Evolutionary conservation across 2,329 filamentous ascomycete genomes (phyloP).

Genomic region (Curvularia hawaiiensis): DNA sequence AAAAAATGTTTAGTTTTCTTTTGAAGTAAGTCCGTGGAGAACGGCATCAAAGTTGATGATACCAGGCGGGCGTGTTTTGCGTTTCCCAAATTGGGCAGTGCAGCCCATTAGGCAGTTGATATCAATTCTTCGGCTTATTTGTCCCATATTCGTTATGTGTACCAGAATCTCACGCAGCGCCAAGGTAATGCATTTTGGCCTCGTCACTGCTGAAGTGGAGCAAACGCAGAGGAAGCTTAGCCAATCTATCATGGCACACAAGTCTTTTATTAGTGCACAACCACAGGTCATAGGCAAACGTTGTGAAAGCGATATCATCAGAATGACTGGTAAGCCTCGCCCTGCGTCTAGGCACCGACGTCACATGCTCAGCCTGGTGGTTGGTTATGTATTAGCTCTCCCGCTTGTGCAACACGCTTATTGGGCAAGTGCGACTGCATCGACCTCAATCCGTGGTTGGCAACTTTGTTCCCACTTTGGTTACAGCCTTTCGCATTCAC

Average conservation of each 20-base stretch:
- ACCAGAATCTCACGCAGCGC: too few relatives aligned
- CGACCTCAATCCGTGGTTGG: background rate
- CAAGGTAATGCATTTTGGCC: background rate
- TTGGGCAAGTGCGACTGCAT: slow-evolving; percentile 3
- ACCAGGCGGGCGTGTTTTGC: background rate
- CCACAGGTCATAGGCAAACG: background rate
- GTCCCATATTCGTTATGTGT: background rate
- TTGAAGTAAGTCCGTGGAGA: background rate
- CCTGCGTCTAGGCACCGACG: background rate
- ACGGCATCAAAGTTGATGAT: background rate
- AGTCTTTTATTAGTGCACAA: background rate
- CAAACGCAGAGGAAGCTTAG: background rate
- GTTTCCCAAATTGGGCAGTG: background rate
- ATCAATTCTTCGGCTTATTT: background rate
- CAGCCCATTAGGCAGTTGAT: background rate
- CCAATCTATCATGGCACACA: too few relatives aligned
- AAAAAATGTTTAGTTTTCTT: background rate
- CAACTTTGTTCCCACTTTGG: background rate
- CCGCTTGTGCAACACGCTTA: slow-evolving; percentile 6
- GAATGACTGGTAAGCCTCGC: background rate
- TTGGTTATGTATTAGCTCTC: background rate
- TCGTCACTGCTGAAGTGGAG: background rate
- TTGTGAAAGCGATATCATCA: background rate
- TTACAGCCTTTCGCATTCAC: background rate
- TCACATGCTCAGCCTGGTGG: background rate